A percentile compares a stretch with the other conserved stretches of the same genome.
phyloP scores from a whole-genome alignment of 2,329 filamentous ascomycete genomes.

The Monosporascus cannonballus region DNA sequence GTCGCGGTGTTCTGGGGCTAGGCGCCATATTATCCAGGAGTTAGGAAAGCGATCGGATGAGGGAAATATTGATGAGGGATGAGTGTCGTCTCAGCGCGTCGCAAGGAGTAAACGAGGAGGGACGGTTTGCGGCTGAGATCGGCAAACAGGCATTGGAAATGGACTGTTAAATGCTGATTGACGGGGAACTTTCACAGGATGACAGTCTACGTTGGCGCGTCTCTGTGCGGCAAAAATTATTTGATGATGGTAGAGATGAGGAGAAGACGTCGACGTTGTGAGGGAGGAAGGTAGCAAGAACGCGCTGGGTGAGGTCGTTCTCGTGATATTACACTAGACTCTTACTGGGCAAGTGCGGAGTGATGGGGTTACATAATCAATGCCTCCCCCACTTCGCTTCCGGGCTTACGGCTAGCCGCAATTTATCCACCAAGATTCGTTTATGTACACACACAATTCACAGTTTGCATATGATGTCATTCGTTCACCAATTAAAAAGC shows the following conservation, averaged over 20 bases:
- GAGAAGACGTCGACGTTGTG: constrained; percentile 3
- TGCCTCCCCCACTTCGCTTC: neutral
- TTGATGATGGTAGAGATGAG: neutral
- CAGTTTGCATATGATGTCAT: neutral
- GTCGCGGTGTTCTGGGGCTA: constrained; percentile 25
- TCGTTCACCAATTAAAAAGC: neutral
- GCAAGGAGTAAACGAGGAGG: constrained; percentile 25
- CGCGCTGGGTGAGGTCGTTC: constrained; percentile 18
- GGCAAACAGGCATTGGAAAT: constrained; percentile 28
- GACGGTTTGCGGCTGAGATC: constrained; percentile 17
- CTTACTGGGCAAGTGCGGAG: constrained; percentile 13
- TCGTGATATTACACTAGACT: constrained; percentile 16
- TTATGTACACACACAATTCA: neutral
- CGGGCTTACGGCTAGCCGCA: neutral
- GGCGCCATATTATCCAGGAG: constrained; percentile 21
- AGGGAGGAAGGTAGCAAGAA: constrained; percentile 14
- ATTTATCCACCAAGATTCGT: neutral
- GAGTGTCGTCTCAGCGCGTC: constrained; percentile 26
- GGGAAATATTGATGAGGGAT: constrained; percentile 11
- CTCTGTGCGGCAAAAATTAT: neutral
- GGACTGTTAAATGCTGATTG: neutral
- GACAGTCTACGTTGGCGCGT: neutral
- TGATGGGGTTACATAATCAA: constrained; percentile 14
- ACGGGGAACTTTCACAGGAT: neutral
- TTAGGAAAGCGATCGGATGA: constrained; percentile 2